Base-by-base conservation (phyloP, 306 rosid species). In the Pachyrhizus erosus region DNA sequence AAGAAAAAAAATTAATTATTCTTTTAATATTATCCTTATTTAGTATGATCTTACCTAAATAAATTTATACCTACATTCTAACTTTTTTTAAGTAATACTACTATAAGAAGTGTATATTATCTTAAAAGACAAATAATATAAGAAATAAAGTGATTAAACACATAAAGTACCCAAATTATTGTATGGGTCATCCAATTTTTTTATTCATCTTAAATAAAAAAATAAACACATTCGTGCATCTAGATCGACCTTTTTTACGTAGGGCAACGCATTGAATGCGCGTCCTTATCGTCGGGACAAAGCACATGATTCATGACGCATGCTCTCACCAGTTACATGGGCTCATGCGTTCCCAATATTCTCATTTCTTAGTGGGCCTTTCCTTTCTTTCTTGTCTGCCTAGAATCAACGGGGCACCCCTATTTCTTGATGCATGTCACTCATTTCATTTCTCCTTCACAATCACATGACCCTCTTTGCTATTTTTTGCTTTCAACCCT, bases 301-400 rank as follows among this genome's bases (percentile, higher is more conserved):
- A 12, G 58, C 76, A 71, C 26, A 27, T 71, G 76, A 71, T 49
- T 71, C 78, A 31, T 73, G 78, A 51, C 48, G 64, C 65, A 73
- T 51, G 77, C 62, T 49, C 61, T 48, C 17, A 72, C 43, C 5
- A 72, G 29, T 48, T 46, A 3, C 76, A 17, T 11, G 64, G 61
- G 64, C 31, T 51, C 73, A n/a, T 29, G 29, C 14, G 7, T 43
- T 45, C 1, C 5, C 12, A 12, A 51, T 31, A 52, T 51, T 73
- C 65, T 18, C 20, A 51, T 51, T 72, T 72, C 48, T 51, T 12
- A 49, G 27, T 72, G 9, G 20, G 3, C 15, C 43, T 48, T 48
- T 71, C 39, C 7, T 71, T 29, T 49, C 76, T 70, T 49, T 52
- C 26, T 49, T 29, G 45, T 49, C 60, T 49, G 27, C n/a, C 33